These are phyloP conservation scores for Fusarium equiseti DNA, from an alignment of 2,329 filamentous ascomycete species.

Conservation along the genomic window DNA sequence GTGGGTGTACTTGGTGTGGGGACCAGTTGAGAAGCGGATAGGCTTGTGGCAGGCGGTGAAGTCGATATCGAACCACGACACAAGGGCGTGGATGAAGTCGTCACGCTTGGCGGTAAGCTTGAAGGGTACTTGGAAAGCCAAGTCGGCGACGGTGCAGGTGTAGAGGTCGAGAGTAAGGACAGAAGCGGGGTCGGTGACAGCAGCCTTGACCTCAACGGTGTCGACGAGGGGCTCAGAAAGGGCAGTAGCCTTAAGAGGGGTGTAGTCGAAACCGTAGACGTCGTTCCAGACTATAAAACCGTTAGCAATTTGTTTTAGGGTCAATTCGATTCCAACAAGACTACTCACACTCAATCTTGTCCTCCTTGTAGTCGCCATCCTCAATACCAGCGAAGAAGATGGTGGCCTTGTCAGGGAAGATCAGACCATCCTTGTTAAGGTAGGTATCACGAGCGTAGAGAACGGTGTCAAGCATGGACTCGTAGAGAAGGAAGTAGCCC, in stretches of 20 bases:
- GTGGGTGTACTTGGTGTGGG: constrained; percentile 99
- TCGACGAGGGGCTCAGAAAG: constrained; percentile 97
- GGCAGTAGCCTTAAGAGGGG: constrained; percentile 91
- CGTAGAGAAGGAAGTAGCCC: constrained; percentile 99
- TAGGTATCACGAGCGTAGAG: constrained; percentile 96
- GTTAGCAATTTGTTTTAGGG: neutral
- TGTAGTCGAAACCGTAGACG: constrained; percentile 98
- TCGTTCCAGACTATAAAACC: constrained; percentile 89
- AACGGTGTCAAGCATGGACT: constrained; percentile 98
- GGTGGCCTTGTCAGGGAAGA: constrained; percentile 98
- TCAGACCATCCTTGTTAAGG: constrained; percentile 85
- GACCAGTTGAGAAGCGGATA: constrained; percentile 94
- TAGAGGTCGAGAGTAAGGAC: constrained; percentile 94
- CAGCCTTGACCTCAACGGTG: constrained; percentile 96
- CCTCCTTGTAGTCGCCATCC: constrained; percentile 99
- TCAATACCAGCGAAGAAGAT: constrained; percentile 98
- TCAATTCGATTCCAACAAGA: neutral
- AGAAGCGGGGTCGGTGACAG: constrained; percentile 89
- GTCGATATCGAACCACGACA: constrained; percentile 99
- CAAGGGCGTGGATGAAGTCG: constrained; percentile 95
- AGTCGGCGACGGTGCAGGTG: constrained; percentile 84
- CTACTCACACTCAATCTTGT: constrained; percentile 96
- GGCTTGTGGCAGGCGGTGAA: constrained; percentile 99
- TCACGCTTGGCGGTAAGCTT: constrained; percentile 81
- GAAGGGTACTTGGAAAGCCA: constrained; percentile 86